Conservation (phyloP, 139 green algal genomes). For the Chlamydomonas sp. region DNA sequence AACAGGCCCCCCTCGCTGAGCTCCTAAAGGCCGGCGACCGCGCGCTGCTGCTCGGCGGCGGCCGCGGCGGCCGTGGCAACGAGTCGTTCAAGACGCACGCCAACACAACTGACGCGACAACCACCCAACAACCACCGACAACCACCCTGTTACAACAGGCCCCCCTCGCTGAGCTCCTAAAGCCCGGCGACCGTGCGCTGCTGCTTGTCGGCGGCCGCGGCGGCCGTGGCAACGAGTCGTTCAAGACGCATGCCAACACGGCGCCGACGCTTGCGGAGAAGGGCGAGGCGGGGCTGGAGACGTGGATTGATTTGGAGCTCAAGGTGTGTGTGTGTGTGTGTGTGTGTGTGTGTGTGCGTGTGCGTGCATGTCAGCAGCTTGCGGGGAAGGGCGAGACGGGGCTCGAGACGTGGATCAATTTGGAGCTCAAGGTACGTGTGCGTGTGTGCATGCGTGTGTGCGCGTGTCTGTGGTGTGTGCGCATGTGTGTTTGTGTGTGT, state of each 20-base stretch:
- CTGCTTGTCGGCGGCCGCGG: conserved; percentile 76
- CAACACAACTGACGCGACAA: too few relatives aligned
- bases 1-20: conserved; percentile 22
- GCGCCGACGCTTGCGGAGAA: conserved; percentile 71
- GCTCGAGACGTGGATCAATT: conserved; percentile 57
- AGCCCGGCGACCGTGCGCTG: conserved; percentile 59
- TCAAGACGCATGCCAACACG: conserved; percentile 84
- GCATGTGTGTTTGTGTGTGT: too few relatives aligned
- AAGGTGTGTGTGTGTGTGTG: background rate
- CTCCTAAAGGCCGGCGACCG: conserved; percentile 44
- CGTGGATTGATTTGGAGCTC: conserved; percentile 82
- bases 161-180: conserved; percentile 22
- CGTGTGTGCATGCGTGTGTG: background rate
- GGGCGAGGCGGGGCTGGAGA: conserved; percentile 38
- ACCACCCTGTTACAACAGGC: conserved; percentile 15
- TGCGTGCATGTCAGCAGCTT: conserved; percentile 36
- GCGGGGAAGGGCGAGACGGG: conserved; percentile 57
- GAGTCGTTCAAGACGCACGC: conserved; percentile 78
- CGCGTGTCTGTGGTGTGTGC: too few relatives aligned
- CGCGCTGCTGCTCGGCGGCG: conserved; percentile 71
- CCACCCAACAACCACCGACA: too few relatives aligned
- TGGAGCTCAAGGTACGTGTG: conserved; percentile 54
- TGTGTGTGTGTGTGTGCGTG: background rate
- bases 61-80: conserved; percentile 88
- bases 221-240: conserved; percentile 85